Conservation (phyloP, 306 rosid genomes). For the Gynostemma pentaphyllum region DNA sequence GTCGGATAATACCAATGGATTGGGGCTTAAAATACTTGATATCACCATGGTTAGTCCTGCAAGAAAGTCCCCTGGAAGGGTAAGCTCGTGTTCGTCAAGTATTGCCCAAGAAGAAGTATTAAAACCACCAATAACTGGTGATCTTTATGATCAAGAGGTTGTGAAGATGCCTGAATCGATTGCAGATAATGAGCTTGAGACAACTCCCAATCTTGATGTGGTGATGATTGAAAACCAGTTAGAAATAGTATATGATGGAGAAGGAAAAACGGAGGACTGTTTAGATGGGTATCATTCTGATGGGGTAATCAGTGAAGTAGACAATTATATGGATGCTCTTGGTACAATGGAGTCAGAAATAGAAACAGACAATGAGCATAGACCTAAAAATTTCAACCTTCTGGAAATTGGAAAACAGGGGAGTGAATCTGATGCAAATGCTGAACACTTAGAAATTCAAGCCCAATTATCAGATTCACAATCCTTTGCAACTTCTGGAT, state of each 20-base stretch:
- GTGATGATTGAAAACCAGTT: slow-evolving; percentile 25
- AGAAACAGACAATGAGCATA: slow-evolving; percentile 47
- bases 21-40: slow-evolving; percentile 64
- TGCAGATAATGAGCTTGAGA: slow-evolving; percentile 25
- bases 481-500: slow-evolving; percentile 45
- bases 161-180: slow-evolving; percentile 30
- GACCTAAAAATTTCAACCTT: slow-evolving; percentile 27
- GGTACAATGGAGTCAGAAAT: slow-evolving; percentile 64
- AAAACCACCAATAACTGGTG: slow-evolving; percentile 26
- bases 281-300: slow-evolving; percentile 52
- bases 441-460: slow-evolving; percentile 32
- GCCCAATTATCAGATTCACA: slow-evolving; percentile 51
- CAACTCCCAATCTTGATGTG: slow-evolving; percentile 23
- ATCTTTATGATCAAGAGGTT: slow-evolving; percentile 21
- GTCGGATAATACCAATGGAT: slow-evolving; percentile 35
- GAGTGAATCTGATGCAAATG: slow-evolving; percentile 39
- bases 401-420: slow-evolving; percentile 21
- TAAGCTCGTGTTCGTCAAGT: slow-evolving; percentile 37
- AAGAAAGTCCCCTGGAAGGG: slow-evolving; percentile 34
- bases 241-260: slow-evolving; percentile 32
- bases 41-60: slow-evolving; percentile 42
- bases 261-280: slow-evolving; percentile 30
- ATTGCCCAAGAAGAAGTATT: slow-evolving; percentile 27
- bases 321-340: slow-evolving; percentile 77
- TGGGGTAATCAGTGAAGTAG: slow-evolving; percentile 66